These are phyloP conservation scores for Cronartium quercuum DNA, from an alignment of 1,284 basidiomycete species.

Conservation along the genomic window DNA sequence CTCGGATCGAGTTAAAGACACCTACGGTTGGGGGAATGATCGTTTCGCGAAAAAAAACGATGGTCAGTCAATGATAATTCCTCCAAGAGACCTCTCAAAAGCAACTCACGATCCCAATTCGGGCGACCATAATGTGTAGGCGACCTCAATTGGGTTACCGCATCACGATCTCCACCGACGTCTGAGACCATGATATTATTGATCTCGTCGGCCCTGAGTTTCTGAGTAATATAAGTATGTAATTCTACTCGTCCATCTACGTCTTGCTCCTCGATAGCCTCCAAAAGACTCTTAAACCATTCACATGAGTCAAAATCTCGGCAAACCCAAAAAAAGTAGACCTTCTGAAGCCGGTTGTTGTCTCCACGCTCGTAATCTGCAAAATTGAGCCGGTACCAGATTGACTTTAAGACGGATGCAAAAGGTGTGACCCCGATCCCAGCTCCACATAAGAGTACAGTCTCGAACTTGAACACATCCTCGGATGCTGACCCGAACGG, in stretches of 20 bases:
- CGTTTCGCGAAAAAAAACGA: background rate
- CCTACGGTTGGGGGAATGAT: slow-evolving; percentile 53
- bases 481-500: slow-evolving; percentile 59
- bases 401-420: slow-evolving; percentile 81
- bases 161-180: slow-evolving; percentile 78
- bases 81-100: background rate
- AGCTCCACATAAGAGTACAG: slow-evolving; percentile 47
- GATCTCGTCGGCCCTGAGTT: slow-evolving; percentile 78
- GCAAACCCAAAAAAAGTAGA: slow-evolving; percentile 50
- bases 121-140: slow-evolving; percentile 89
- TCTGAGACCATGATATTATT: slow-evolving; percentile 77
- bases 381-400: slow-evolving; percentile 88
- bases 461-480: slow-evolving; percentile 62
- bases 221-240: slow-evolving; percentile 81
- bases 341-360: slow-evolving; percentile 48
- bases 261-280: slow-evolving; percentile 86
- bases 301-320: slow-evolving; percentile 57
- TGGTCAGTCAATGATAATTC: background rate
- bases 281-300: slow-evolving; percentile 87
- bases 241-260: slow-evolving; percentile 61
- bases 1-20: slow-evolving; percentile 66
- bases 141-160: slow-evolving; percentile 72
- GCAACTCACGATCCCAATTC: slow-evolving; percentile 53
- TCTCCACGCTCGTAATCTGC: slow-evolving; percentile 40
- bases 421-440: slow-evolving; percentile 92